Percentiles rank a stretch among this genome's conserved stretches.
phyloP scores from a whole-genome alignment of 208 protist genomes.

The Blastocrithidia nonstop region DNA sequence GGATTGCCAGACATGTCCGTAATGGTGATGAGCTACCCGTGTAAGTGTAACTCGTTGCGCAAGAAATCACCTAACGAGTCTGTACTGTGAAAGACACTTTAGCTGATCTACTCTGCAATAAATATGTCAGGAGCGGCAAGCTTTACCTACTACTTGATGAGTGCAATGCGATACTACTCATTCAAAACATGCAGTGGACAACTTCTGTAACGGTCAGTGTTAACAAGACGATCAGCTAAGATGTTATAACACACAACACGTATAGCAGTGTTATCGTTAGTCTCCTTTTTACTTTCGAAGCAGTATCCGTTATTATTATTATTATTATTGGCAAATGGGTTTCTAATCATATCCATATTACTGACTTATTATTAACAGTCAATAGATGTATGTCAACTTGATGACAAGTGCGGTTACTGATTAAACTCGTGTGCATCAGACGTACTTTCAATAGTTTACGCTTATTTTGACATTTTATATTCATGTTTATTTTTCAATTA shows the following conservation, averaged over 20 bases:
- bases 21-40: conserved; percentile 56
- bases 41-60: conserved; percentile 17
- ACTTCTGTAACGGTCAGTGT: conserved; percentile 51
- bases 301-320: too few species aligned
- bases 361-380: too few species aligned
- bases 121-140: conserved; percentile 40
- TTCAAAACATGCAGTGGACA: conserved; percentile 42
- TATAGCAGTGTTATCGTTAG: conserved; percentile 10
- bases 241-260: conserved; percentile 75
- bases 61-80: conserved; percentile 37
- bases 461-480: too few species aligned
- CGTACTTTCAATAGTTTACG: too few species aligned
- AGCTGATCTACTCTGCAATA: conserved; percentile 61
- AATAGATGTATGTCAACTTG: too few species aligned
- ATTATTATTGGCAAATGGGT: too few species aligned
- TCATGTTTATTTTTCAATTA: too few species aligned
- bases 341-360: too few species aligned
- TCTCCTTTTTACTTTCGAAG: conserved; percentile 2
- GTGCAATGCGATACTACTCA: conserved; percentile 54
- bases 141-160: conserved; percentile 44
- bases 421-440: too few species aligned
- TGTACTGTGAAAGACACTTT: conserved; percentile 30
- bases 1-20: conserved; percentile 37
- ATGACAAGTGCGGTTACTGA: too few species aligned
- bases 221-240: conserved; percentile 46